These are phyloP conservation scores for Hymenoscyphus occultus DNA, from an alignment of 2,329 filamentous ascomycete species.

Conservation along the genomic window DNA sequence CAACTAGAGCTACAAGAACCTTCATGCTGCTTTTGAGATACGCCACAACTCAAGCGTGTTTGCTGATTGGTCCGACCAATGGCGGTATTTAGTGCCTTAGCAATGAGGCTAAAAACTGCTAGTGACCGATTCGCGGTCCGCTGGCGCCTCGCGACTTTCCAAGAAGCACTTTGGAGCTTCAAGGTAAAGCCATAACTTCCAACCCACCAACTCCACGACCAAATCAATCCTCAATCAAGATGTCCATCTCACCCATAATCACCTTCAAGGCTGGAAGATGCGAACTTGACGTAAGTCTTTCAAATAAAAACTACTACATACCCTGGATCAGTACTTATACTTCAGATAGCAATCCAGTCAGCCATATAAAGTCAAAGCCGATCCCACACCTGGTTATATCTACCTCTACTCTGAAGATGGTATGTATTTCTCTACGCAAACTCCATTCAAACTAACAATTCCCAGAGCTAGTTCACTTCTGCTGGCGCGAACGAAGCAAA, in stretches of 20 bases:
- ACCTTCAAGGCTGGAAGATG: conserved; percentile 96
- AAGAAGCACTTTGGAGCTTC: background rate
- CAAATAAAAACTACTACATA: conserved; percentile 10
- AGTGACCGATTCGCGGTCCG: conserved; percentile 9
- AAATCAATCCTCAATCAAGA: conserved; percentile 41
- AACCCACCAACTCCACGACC: background rate
- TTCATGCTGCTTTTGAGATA: background rate
- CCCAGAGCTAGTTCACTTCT: conserved; percentile 87
- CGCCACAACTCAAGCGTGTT: background rate
- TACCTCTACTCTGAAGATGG: conserved; percentile 93
- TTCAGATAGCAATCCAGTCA: conserved; percentile 48
- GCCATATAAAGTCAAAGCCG: conserved; percentile 70
- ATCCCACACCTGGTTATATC: conserved; percentile 75
- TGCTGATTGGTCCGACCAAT: background rate
- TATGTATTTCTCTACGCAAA: conserved; percentile 37
- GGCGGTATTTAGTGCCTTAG: background rate
- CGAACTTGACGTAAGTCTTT: conserved; percentile 69
- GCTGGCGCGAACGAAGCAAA: conserved; percentile 82
- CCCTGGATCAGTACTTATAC: conserved; percentile 13
- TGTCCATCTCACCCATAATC: conserved; percentile 84
- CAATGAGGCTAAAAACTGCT: background rate
- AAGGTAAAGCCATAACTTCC: background rate
- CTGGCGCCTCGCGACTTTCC: conserved; percentile 14
- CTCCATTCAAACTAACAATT: conserved; percentile 12
- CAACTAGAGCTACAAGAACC: background rate